Percentiles rank a stretch among this genome's conserved stretches.
Evolutionary conservation across 1,139 yeast species (phyloP).

Genomic region (Casaregolazyma lundiana): DNA sequence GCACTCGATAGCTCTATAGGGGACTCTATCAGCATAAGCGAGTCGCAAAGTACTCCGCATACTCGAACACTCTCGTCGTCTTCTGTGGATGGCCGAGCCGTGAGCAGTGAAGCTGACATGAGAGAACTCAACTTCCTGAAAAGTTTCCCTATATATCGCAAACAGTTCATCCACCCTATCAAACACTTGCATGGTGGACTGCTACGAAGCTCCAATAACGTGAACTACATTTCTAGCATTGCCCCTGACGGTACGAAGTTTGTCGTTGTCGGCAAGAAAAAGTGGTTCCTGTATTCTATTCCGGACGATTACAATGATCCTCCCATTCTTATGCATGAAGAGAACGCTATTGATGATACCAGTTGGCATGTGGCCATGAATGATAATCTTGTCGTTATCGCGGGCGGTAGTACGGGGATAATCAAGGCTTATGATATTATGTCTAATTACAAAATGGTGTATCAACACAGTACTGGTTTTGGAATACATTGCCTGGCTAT

Average conservation of each 20-base stretch:
- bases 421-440: conserved; percentile 60
- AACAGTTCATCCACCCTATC: conserved; percentile 58
- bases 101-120: background rate
- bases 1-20: background rate
- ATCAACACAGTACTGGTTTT: conserved; percentile 64
- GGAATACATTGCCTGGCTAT: conserved; percentile 76
- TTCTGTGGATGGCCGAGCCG: background rate
- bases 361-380: conserved; percentile 51
- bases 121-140: conserved; percentile 48
- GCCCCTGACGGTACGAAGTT: conserved; percentile 58
- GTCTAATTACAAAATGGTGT: conserved; percentile 56
- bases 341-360: conserved; percentile 15
- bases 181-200: conserved; percentile 50
- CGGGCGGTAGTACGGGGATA: conserved; percentile 65
- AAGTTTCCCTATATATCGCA: conserved; percentile 80
- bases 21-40: background rate
- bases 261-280: conserved; percentile 59
- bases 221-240: conserved; percentile 54
- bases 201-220: conserved; percentile 39
- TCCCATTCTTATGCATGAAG: conserved; percentile 54
- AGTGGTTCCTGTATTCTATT: conserved; percentile 68
- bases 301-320: conserved; percentile 39
- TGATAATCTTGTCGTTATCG: conserved; percentile 54
- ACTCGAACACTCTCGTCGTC: background rate
- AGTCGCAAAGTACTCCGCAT: background rate